These are phyloP conservation scores for Tranzscheliella williamsii DNA, from an alignment of 1,284 basidiomycete species.

Conservation along the genomic window DNA sequence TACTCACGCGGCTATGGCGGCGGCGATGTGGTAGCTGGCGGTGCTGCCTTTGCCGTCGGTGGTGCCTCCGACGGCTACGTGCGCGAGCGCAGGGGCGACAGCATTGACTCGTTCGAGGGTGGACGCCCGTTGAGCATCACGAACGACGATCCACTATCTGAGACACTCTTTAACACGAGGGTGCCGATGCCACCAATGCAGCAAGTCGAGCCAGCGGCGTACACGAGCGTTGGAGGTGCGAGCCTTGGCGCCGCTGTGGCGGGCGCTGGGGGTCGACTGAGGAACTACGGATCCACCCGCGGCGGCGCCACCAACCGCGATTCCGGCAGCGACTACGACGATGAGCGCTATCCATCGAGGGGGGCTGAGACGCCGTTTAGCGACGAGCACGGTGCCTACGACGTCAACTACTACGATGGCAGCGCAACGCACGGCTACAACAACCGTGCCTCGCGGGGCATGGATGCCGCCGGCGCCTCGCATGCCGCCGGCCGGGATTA, in stretches of 20 bases:
- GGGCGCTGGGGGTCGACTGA: constrained; percentile 5
- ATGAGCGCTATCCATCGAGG: background rate
- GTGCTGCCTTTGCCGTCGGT: constrained; percentile 28
- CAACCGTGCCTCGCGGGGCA: constrained; percentile 24
- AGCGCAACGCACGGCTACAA: constrained; percentile 21
- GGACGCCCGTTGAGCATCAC: constrained; percentile 28
- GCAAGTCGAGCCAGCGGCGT: constrained; percentile 14
- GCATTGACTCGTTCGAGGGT: constrained; percentile 21
- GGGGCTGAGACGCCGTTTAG: constrained; percentile 18
- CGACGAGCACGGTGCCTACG: constrained; percentile 35
- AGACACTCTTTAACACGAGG: constrained; percentile 13
- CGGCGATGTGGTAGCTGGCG: constrained; percentile 6
- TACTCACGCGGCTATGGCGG: constrained; percentile 10
- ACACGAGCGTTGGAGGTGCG: constrained; percentile 11
- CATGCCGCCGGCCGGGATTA: constrained; percentile 10
- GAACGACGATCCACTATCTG: no score
- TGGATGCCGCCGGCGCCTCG: constrained; percentile 25
- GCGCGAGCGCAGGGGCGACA: constrained; percentile 18
- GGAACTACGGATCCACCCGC: constrained; percentile 26
- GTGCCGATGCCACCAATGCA: constrained; percentile 27
- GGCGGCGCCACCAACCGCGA: constrained; percentile 6
- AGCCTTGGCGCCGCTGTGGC: background rate
- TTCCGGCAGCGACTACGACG: constrained; percentile 10
- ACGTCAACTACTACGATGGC: constrained; percentile 42
- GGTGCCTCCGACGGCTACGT: constrained; percentile 20